Percentiles rank a stretch among this genome's conserved stretches.
Evolutionary conservation across 192 early-diverging fungal genomes (phyloP).

Genomic region (Backusella liffmaniae): DNA sequence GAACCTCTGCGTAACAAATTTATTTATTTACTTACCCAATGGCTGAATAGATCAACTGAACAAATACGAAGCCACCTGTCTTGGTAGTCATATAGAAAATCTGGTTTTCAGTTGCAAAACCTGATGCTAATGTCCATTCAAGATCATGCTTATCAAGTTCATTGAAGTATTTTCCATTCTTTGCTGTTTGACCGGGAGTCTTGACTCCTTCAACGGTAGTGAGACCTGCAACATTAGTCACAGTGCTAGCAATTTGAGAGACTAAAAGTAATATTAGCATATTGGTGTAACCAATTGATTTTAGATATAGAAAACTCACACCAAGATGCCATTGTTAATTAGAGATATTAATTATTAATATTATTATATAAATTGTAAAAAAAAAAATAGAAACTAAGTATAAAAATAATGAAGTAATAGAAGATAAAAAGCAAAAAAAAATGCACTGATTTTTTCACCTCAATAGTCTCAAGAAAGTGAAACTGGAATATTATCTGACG

Average conservation of each 20-base stretch:
- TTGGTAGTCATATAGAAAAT: constrained; percentile 80
- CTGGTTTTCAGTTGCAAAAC: constrained; percentile 83
- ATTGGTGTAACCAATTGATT: not conserved
- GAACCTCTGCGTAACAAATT: not conserved
- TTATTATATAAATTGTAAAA: not conserved
- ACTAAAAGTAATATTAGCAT: constrained; percentile 9
- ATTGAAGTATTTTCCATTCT: constrained; percentile 39
- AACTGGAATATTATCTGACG: not conserved
- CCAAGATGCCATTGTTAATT: constrained; percentile 16
- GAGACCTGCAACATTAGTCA: constrained; percentile 22
- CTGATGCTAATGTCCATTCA: constrained; percentile 62
- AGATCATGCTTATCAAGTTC: constrained; percentile 59
- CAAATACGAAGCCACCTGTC: constrained; percentile 72
- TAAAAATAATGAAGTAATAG: not conserved
- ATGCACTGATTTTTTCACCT: not conserved
- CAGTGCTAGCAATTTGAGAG: constrained; percentile 29
- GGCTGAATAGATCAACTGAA: constrained; percentile 91
- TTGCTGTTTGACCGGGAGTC: constrained; percentile 27
- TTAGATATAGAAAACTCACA: not conserved
- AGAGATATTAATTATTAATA: not conserved
- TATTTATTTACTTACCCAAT: constrained; percentile 49
- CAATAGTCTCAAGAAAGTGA: not conserved
- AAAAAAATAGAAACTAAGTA: not conserved
- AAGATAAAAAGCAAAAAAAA: not conserved
- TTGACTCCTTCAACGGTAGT: constrained; percentile 24